Evolutionary conservation across 1,139 yeast species (phyloP).

Genomic region (Nadsonia commutata): DNA sequence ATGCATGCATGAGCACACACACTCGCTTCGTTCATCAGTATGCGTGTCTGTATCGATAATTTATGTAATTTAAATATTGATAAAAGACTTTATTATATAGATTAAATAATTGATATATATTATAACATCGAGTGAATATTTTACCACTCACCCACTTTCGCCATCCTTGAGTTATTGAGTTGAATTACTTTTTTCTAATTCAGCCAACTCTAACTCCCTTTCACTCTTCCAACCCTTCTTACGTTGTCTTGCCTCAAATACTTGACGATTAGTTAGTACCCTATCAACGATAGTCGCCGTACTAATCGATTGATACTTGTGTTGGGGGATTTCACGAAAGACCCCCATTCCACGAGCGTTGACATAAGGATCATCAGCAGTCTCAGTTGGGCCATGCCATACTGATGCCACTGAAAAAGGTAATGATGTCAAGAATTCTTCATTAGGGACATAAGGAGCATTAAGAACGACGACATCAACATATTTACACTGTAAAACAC

Average conservation of each 20-base stretch:
- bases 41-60: too few species aligned
- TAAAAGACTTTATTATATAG: too few species aligned
- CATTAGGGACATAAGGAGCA: constrained; percentile 44
- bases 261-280: constrained; percentile 47
- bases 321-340: constrained; percentile 34
- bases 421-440: constrained; percentile 24
- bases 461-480: constrained; percentile 66
- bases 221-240: constrained; percentile 61
- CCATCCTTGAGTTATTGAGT: too few species aligned
- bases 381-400: constrained; percentile 49
- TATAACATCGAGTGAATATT: too few species aligned
- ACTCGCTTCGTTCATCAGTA: too few species aligned
- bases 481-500: constrained; percentile 75
- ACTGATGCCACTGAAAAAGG: constrained; percentile 29
- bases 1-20: too few species aligned
- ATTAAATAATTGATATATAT: too few species aligned
- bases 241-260: constrained; percentile 66
- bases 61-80: too few species aligned
- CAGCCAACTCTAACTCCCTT: constrained; percentile 24
- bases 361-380: constrained; percentile 29
- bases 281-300: constrained; percentile 55
- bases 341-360: constrained; percentile 27
- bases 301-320: constrained; percentile 43
- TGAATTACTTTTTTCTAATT: constrained; percentile 7
- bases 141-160: too few species aligned